Conservation (phyloP, 805 yeast genomes). For the Novakomyces olei region DNA sequence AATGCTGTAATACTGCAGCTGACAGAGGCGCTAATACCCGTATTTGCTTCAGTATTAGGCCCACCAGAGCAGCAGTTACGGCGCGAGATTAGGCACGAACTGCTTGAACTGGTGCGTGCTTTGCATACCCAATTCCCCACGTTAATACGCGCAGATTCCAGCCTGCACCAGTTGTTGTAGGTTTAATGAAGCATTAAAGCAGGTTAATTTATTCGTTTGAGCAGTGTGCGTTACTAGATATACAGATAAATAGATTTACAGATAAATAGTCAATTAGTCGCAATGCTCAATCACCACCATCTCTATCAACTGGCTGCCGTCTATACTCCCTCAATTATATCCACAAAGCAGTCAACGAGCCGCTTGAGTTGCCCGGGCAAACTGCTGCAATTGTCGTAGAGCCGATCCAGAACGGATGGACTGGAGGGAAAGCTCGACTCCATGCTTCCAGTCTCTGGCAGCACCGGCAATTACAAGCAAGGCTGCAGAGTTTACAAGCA, state of each 20-base stretch:
- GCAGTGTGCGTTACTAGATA: too few species aligned
- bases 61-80: conserved; percentile 15
- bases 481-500: conserved; percentile 74
- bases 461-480: conserved; percentile 57
- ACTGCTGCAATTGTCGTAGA: conserved; percentile 30
- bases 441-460: conserved; percentile 45
- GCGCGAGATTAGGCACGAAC: background rate
- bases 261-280: too few species aligned
- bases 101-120: background rate
- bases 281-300: too few species aligned
- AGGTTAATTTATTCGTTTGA: too few species aligned
- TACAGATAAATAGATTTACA: too few species aligned
- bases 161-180: too few species aligned
- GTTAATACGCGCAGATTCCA: too few species aligned
- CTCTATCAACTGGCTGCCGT: too few species aligned
- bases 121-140: background rate
- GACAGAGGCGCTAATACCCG: conserved; percentile 28
- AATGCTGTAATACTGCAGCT: conserved; percentile 23
- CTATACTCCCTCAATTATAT: too few species aligned
- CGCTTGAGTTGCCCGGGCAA: conserved; percentile 22
- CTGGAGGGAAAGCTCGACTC: conserved; percentile 48
- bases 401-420: conserved; percentile 55
- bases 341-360: too few species aligned
- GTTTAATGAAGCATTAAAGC: too few species aligned
- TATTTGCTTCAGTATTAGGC: conserved; percentile 47